Evolutionary conservation across 2,329 filamentous ascomycete species (phyloP).

Genomic region (Curvularia hawaiiensis): DNA sequence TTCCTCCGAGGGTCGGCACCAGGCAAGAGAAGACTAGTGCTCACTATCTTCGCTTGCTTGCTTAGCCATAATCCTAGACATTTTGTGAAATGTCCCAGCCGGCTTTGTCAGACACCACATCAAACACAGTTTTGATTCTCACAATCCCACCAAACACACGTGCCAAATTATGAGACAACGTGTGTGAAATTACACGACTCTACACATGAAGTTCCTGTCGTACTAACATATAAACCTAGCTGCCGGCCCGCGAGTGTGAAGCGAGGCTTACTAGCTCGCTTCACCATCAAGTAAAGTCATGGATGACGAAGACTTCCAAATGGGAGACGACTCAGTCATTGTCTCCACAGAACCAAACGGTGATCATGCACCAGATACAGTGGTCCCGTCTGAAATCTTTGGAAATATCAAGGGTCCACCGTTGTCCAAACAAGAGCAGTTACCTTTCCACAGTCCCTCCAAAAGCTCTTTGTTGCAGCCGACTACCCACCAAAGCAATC

Average conservation of each 20-base stretch:
- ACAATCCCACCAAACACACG: not conserved
- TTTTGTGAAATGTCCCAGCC: not conserved
- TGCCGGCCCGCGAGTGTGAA: slow-evolving; percentile 16
- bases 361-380: slow-evolving; percentile 27
- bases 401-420: slow-evolving; percentile 19
- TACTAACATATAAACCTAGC: slow-evolving; percentile 17
- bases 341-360: slow-evolving; percentile 43
- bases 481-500: slow-evolving; percentile 7
- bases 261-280: slow-evolving; percentile 26
- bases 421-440: slow-evolving; percentile 29
- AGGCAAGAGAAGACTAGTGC: not conserved
- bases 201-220: not conserved
- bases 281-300: slow-evolving; percentile 22
- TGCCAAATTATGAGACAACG: not conserved
- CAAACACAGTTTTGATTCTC: not conserved
- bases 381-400: slow-evolving; percentile 39
- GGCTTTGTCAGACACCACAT: not conserved
- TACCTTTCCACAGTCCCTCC: slow-evolving; percentile 34
- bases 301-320: slow-evolving; percentile 38
- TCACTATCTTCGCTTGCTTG: not conserved
- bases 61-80: not conserved
- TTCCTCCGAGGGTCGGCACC: not conserved
- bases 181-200: not conserved
- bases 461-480: slow-evolving; percentile 20
- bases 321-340: slow-evolving; percentile 39